Conservation (phyloP, 2,329 filamentous ascomycete genomes). For the Aureobasidium sp. region DNA sequence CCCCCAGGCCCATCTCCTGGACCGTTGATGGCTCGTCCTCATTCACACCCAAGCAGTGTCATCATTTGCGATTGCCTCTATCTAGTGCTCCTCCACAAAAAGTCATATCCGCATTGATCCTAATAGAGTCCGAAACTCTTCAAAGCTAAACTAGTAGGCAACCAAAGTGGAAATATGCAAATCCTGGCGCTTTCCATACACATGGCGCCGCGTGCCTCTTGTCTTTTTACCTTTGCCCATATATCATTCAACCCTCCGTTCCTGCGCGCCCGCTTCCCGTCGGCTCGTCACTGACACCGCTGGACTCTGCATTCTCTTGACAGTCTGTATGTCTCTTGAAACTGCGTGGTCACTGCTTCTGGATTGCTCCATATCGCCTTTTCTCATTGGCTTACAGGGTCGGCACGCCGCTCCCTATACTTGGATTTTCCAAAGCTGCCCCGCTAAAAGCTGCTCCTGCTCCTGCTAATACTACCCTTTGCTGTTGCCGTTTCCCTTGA, state of each 20-base stretch:
- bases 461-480: slow-evolving; percentile 13
- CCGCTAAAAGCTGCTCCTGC: slow-evolving; percentile 15
- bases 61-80: slow-evolving; percentile 4
- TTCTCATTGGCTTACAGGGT: slow-evolving; percentile 18
- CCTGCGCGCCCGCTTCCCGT: neutral
- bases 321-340: slow-evolving; percentile 14
- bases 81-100: slow-evolving; percentile 7
- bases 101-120: neutral
- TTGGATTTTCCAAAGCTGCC: slow-evolving; percentile 14
- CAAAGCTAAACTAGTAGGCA: slow-evolving; percentile 12
- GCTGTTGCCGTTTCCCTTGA: slow-evolving; percentile 10
- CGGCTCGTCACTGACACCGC: neutral
- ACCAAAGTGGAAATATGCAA: slow-evolving; percentile 7
- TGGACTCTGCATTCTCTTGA: neutral
- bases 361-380: slow-evolving; percentile 7
- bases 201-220: slow-evolving; percentile 1
- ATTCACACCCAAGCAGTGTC: neutral
- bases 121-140: slow-evolving; percentile 10
- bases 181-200: slow-evolving; percentile 1
- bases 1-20: neutral
- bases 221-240: slow-evolving; percentile 10
- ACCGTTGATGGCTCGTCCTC: slow-evolving; percentile 12
- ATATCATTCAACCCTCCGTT: slow-evolving; percentile 6
- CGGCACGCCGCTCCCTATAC: slow-evolving; percentile 23
- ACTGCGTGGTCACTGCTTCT: slow-evolving; percentile 15